phyloP scores from a whole-genome alignment of 1,284 basidiomycete species.

The Cutaneotrichosporon dermatis region DNA sequence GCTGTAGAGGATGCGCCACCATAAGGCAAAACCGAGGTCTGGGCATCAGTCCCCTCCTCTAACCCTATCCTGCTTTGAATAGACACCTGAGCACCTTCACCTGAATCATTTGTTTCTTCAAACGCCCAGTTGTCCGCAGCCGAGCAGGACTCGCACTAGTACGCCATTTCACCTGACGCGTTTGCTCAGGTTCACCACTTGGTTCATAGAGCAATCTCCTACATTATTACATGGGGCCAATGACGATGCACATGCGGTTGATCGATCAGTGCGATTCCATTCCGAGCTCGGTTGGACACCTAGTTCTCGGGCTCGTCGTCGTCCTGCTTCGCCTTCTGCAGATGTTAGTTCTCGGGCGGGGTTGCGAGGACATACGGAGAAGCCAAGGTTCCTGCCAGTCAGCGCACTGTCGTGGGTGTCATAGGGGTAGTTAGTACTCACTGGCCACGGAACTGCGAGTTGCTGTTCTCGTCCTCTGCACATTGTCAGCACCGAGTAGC shows the following conservation, averaged over 20 bases:
- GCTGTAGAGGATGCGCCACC: too few relatives aligned
- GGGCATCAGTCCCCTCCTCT: too few relatives aligned
- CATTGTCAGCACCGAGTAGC: too few relatives aligned
- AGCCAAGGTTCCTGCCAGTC: conserved; percentile 12
- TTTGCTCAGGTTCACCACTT: neutral
- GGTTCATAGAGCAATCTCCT: neutral
- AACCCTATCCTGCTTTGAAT: too few relatives aligned
- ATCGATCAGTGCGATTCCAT: neutral
- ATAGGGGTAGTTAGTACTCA: too few relatives aligned
- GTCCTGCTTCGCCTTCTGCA: conserved; percentile 8
- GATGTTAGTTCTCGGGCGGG: neutral
- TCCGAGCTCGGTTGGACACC: neutral
- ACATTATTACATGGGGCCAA: conserved; percentile 6
- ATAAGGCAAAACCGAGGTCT: too few relatives aligned
- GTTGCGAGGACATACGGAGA: conserved; percentile 4
- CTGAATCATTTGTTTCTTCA: neutral
- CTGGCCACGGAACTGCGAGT: conserved; percentile 20
- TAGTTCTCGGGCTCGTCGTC: conserved; percentile 24
- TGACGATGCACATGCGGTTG: conserved; percentile 7
- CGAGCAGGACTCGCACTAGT: too few relatives aligned
- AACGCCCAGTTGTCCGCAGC: too few relatives aligned
- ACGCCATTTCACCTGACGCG: too few relatives aligned
- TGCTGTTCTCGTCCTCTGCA: conserved; percentile 4
- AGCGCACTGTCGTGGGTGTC: too few relatives aligned
- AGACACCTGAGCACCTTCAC: too few relatives aligned